phyloP scores from a whole-genome alignment of 805 yeast species.

The Saccharomycopsis javanensis region DNA sequence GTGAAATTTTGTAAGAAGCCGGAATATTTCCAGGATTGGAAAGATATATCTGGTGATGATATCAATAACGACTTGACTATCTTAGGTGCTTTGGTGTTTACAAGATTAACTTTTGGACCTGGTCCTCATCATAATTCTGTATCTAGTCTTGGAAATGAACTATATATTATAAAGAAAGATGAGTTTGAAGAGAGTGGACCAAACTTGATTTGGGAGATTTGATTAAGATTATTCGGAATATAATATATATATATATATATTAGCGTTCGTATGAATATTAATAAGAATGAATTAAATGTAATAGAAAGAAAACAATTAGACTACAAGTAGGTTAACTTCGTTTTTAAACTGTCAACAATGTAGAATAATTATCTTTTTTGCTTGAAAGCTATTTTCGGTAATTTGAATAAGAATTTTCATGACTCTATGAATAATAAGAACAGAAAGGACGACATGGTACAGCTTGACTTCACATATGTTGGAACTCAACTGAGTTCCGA shows the following conservation, averaged over 20 bases:
- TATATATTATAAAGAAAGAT: conserved; percentile 16
- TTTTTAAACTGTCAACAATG: too few relatives aligned
- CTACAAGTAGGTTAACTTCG: neutral
- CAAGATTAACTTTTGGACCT: conserved; percentile 14
- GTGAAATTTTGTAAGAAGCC: conserved; percentile 56
- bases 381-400: neutral
- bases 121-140: conserved; percentile 13
- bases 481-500: too few relatives aligned
- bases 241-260: too few relatives aligned
- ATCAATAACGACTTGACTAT: conserved; percentile 20
- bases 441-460: too few relatives aligned
- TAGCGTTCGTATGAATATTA: too few relatives aligned
- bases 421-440: too few relatives aligned
- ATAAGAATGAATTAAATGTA: too few relatives aligned
- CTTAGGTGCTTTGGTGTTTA: conserved; percentile 16
- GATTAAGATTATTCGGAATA: neutral
- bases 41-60: conserved; percentile 30
- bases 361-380: too few relatives aligned
- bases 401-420: too few relatives aligned
- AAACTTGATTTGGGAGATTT: conserved; percentile 18
- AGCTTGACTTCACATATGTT: too few relatives aligned
- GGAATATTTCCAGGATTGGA: conserved; percentile 95
- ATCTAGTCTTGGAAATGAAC: conserved; percentile 18
- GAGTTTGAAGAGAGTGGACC: conserved; percentile 20
- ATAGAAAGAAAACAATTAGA: neutral